Evolutionary conservation across 78 protist species (phyloP).

Genomic region (Cavenderia fasciculata): DNA sequence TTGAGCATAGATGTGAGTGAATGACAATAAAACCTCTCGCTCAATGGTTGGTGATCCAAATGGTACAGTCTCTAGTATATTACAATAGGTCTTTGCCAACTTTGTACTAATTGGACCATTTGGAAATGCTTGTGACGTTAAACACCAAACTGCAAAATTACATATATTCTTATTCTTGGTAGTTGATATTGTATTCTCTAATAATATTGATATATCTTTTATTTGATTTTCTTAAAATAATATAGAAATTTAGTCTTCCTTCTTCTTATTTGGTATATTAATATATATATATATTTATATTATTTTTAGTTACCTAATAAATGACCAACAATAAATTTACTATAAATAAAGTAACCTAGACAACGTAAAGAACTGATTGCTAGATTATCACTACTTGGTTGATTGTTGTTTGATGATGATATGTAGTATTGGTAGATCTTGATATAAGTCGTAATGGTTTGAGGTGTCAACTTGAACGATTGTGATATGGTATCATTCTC

Average conservation of each 20-base stretch:
- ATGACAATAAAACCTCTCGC: conserved; percentile 25
- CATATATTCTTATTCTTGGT: conserved; percentile 50
- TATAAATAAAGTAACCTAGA: conserved; percentile 54
- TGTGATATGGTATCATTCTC: too few relatives aligned
- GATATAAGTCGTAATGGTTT: background rate
- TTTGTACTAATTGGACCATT: conserved; percentile 52
- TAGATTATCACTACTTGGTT: conserved; percentile 32
- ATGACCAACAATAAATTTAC: background rate
- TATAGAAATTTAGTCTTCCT: too few relatives aligned
- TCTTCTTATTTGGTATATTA: too few relatives aligned
- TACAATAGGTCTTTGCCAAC: background rate
- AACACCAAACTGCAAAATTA: conserved; percentile 71
- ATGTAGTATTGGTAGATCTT: background rate
- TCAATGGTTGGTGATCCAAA: conserved; percentile 49
- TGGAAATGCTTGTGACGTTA: conserved; percentile 43
- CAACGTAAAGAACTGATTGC: conserved; percentile 31
- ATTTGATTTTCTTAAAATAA: background rate
- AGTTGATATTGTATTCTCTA: conserved; percentile 45
- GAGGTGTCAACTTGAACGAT: background rate
- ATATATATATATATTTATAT: too few relatives aligned
- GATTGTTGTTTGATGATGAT: conserved; percentile 12
- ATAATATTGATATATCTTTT: conserved; percentile 28
- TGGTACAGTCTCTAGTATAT: conserved; percentile 5
- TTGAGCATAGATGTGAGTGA: conserved; percentile 3
- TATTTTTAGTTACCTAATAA: too few relatives aligned